Evolutionary conservation across 169 alveolate species (phyloP).

Genomic region (Cryptosporidium parvum): DNA sequence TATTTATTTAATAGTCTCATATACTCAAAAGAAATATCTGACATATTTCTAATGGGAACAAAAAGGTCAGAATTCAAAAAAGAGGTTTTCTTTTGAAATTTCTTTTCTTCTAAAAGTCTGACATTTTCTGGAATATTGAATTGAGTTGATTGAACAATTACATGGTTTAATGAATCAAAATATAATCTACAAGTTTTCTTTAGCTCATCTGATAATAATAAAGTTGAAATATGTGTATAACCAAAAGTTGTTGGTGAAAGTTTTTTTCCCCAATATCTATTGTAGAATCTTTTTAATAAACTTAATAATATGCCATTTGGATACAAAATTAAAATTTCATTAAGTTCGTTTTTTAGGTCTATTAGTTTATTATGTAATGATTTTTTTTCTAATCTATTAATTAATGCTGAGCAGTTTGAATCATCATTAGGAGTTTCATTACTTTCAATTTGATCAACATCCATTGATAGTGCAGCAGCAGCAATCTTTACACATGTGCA

Average conservation of each 20-base stretch:
- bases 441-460: conserved; percentile 19
- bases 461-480: conserved; percentile 32
- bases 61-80: conserved; percentile 8
- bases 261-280: conserved; percentile 44
- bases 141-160: conserved; percentile 42
- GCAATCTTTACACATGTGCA: conserved; percentile 31
- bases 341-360: conserved; percentile 1
- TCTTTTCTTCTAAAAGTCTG: conserved; percentile 23
- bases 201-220: conserved; percentile 42
- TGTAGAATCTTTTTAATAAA: conserved; percentile 15
- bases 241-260: conserved; percentile 63
- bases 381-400: neutral
- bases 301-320: conserved; percentile 62
- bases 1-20: conserved; percentile 25
- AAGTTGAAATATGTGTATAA: conserved; percentile 29
- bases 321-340: conserved; percentile 14
- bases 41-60: conserved; percentile 2
- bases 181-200: conserved; percentile 37
- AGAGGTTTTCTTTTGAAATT: neutral
- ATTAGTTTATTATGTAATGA: neutral
- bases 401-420: neutral
- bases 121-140: conserved; percentile 34
- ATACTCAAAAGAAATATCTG: conserved; percentile 25
- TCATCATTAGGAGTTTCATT: neutral
- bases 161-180: conserved; percentile 28